Conservation (phyloP, 1,284 basidiomycete species). For the Ustilago nuda region DNA sequence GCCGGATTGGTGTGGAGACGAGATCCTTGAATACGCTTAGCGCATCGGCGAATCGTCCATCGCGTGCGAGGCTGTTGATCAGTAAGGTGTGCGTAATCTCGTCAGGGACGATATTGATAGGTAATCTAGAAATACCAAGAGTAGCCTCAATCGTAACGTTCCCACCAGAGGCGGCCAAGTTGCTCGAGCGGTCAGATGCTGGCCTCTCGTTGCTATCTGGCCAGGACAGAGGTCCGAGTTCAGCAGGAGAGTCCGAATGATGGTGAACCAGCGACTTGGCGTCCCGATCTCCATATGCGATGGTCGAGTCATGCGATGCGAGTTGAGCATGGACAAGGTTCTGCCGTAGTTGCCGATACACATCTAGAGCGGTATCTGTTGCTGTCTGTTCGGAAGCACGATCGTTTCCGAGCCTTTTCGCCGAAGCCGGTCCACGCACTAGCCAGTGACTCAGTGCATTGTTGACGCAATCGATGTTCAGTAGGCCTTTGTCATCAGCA, state of each 20-base stretch:
- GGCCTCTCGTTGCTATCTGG: constrained; percentile 13
- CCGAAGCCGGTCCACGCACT: constrained; percentile 10
- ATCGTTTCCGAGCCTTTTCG: not conserved
- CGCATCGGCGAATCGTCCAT: constrained; percentile 43
- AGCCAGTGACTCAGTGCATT: constrained; percentile 30
- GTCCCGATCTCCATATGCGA: constrained; percentile 15
- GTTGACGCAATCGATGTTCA: constrained; percentile 39
- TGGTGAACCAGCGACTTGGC: not conserved
- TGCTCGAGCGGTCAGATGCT: not conserved
- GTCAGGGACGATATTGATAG: constrained; percentile 25
- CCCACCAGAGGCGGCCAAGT: not conserved
- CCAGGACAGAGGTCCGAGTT: constrained; percentile 18
- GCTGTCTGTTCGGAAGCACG: not conserved
- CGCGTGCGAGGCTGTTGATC: constrained; percentile 32
- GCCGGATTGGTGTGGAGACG: constrained; percentile 29
- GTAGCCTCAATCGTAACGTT: constrained; percentile 11
- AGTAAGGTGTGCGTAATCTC: constrained; percentile 36
- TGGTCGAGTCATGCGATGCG: constrained; percentile 10
- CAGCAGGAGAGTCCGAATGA: not conserved
- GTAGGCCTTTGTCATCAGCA: constrained; percentile 11
- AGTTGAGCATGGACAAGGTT: constrained; percentile 36
- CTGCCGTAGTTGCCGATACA: constrained; percentile 42
- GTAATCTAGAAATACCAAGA: constrained; percentile 19
- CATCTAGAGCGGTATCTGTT: constrained; percentile 19
- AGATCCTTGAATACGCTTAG: constrained; percentile 44